Evolutionary conservation across 345 rosid genomes (phyloP).

Genomic region (Balakata baccata): DNA sequence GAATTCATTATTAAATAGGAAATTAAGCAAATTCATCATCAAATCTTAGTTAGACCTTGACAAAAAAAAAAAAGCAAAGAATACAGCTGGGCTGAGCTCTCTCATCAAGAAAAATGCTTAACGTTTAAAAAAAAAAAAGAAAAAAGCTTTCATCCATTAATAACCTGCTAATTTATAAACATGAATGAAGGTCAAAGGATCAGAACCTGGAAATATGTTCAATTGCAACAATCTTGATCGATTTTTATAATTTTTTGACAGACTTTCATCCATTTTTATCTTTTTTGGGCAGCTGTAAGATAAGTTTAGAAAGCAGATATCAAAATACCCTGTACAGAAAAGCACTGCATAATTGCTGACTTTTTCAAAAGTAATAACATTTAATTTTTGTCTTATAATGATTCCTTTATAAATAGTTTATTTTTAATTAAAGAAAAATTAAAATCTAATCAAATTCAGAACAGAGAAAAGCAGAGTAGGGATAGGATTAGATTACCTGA

Average conservation of each 20-base stretch:
- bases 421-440: background rate
- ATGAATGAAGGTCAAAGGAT: no score
- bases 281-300: no score
- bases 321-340: background rate
- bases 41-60: no score
- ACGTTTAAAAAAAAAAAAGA: no score
- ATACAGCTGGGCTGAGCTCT: no score
- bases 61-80: no score
- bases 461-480: background rate
- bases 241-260: background rate
- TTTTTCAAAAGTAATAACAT: conserved; percentile 13
- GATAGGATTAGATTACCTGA: conserved; percentile 44
- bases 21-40: no score
- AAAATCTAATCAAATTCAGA: background rate
- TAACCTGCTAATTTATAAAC: no score
- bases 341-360: conserved; percentile 20
- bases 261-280: background rate
- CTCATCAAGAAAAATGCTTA: no score
- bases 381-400: background rate
- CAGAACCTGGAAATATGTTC: background rate
- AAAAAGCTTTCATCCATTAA: no score
- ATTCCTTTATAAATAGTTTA: background rate
- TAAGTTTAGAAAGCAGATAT: no score
- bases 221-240: background rate
- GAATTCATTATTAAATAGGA: no score